Evolutionary conservation across 2,329 filamentous ascomycete genomes (phyloP).

Genomic region (Pseudogymnoascus sp.): DNA sequence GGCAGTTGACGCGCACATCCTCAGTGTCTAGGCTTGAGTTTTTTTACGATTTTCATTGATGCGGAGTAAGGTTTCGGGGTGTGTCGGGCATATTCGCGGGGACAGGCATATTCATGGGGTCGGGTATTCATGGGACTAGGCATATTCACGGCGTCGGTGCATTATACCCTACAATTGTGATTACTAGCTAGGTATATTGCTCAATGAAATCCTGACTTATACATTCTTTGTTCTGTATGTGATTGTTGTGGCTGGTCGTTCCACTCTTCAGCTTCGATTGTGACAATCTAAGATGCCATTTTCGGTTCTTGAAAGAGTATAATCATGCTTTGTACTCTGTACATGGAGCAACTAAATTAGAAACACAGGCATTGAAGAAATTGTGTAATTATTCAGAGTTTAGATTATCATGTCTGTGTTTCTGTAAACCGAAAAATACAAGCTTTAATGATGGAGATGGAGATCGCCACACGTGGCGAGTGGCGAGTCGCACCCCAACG

Average conservation of each 20-base stretch:
- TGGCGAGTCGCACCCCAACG: background rate
- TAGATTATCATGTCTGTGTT: background rate
- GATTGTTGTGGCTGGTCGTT: background rate
- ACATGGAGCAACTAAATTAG: background rate
- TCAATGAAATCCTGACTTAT: constrained; percentile 3
- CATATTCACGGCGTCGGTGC: constrained; percentile 5
- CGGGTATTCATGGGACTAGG: background rate
- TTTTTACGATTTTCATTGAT: background rate
- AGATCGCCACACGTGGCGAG: background rate
- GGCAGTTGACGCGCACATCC: background rate
- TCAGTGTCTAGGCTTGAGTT: background rate
- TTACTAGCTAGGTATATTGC: constrained; percentile 7
- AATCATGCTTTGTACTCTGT: background rate
- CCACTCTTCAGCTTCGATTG: background rate
- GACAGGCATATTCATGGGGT: background rate
- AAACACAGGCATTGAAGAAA: background rate
- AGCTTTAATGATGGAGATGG: background rate
- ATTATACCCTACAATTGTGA: constrained; percentile 7
- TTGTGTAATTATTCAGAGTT: background rate
- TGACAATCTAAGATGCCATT: background rate
- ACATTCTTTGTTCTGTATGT: background rate
- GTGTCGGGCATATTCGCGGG: background rate
- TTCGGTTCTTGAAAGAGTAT: background rate
- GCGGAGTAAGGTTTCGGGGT: background rate
- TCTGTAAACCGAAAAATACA: background rate